Conservation (phyloP, 129 eudicot genomes). For the Lonicera japonica region DNA sequence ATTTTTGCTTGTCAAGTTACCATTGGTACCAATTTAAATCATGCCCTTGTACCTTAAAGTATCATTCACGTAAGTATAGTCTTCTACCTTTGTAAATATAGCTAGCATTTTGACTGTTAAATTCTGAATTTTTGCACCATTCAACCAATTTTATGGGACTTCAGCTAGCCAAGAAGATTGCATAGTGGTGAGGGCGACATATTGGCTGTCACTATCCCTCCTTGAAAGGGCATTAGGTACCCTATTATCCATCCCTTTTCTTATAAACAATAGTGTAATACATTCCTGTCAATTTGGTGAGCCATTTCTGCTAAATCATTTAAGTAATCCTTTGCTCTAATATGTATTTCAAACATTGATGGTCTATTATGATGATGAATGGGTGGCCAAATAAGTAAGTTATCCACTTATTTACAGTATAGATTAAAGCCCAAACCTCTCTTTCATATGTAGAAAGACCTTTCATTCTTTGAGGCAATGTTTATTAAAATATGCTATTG, state of each 20-base stretch:
- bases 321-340: not conserved
- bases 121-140: not conserved
- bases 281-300: not conserved
- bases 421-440: no score
- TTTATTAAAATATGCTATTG: not conserved
- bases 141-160: not conserved
- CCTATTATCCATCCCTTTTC: not conserved
- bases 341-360: not conserved
- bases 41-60: not conserved
- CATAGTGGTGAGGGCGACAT: no score
- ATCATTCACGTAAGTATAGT: no score
- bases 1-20: no score
- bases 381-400: no score
- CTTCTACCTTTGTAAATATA: no score
- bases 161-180: not conserved
- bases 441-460: no score
- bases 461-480: no score
- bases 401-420: no score
- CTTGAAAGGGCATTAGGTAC: not conserved
- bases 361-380: not conserved
- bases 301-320: not conserved
- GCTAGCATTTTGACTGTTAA: not conserved
- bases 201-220: no score
- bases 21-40: no score
- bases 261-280: not conserved